Percentiles rank a stretch among this genome's conserved stretches.
These are phyloP conservation scores for Leishmania guyanensis DNA, from an alignment of 208 protist genomes.

Conservation along the genomic window DNA sequence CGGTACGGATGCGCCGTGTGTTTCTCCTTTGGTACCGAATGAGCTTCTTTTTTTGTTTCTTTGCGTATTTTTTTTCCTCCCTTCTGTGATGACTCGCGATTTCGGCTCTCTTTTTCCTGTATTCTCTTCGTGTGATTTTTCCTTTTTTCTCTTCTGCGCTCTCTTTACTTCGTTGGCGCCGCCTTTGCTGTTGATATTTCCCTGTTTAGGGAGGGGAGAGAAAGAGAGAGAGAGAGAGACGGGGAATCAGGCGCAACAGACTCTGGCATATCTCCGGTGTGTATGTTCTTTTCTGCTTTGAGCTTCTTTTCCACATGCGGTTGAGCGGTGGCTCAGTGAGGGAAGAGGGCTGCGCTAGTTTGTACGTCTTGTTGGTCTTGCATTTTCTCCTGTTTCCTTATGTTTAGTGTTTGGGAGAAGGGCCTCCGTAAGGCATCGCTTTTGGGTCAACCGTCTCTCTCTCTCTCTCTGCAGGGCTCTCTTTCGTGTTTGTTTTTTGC, in stretches of 20 bases:
- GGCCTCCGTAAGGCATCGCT: not conserved
- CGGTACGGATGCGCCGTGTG: not conserved
- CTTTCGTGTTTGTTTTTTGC: slow-evolving; percentile 14
- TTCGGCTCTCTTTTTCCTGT: not conserved
- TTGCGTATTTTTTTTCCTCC: not conserved
- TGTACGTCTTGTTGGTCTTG: no score
- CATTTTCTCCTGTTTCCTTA: no score
- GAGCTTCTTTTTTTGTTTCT: not conserved
- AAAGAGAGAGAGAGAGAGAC: not conserved
- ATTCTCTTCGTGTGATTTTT: not conserved
- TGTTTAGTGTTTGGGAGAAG: not conserved
- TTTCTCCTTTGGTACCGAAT: not conserved
- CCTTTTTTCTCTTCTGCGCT: not conserved
- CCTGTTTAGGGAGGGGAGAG: not conserved
- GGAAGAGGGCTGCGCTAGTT: not conserved
- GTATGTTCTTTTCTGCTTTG: not conserved
- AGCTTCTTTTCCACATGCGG: not conserved
- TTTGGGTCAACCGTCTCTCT: not conserved
- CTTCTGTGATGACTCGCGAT: not conserved
- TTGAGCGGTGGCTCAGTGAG: not conserved
- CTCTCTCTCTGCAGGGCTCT: not conserved
- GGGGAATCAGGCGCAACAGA: not conserved
- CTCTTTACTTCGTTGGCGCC: not conserved
- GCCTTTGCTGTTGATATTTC: not conserved
- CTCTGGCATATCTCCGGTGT: not conserved